Conservation (phyloP, 176 grass and related monocot genomes). For the Thinopyrum elongatum region DNA sequence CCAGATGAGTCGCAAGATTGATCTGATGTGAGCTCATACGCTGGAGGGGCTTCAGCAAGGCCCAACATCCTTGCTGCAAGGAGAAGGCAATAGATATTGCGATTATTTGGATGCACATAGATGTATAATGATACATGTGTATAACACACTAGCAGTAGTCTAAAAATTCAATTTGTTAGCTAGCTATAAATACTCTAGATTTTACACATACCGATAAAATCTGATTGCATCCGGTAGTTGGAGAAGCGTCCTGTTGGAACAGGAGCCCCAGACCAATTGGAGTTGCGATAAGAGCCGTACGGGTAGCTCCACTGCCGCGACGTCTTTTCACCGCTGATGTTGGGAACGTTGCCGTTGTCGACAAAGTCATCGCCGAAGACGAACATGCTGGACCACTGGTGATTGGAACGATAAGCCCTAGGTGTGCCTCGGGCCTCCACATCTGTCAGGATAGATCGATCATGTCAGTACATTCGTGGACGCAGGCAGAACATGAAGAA, state of each 20-base stretch:
- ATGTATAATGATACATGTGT: background rate
- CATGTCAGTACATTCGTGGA: background rate
- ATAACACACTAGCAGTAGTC: no score
- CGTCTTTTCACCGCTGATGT: background rate
- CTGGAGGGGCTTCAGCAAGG: background rate
- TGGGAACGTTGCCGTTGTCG: background rate
- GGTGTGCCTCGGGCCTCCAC: background rate
- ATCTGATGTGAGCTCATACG: background rate
- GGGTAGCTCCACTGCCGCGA: background rate
- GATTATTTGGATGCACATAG: background rate
- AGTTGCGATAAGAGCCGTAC: background rate
- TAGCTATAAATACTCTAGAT: background rate
- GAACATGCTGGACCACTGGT: conserved; percentile 5
- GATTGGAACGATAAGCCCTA: background rate
- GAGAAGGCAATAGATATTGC: background rate
- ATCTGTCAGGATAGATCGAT: background rate
- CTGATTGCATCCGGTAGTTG: background rate
- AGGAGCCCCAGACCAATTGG: background rate
- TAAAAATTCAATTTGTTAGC: background rate
- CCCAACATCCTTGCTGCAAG: conserved; percentile 33
- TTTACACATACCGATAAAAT: background rate
- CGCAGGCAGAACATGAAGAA: no score
- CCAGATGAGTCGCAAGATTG: background rate
- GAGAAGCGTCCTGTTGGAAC: background rate
- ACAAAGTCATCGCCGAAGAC: conserved; percentile 5